Evolutionary conservation across 176 grass and related monocot species (phyloP).

Genomic region (Urochloa ruziziensis): DNA sequence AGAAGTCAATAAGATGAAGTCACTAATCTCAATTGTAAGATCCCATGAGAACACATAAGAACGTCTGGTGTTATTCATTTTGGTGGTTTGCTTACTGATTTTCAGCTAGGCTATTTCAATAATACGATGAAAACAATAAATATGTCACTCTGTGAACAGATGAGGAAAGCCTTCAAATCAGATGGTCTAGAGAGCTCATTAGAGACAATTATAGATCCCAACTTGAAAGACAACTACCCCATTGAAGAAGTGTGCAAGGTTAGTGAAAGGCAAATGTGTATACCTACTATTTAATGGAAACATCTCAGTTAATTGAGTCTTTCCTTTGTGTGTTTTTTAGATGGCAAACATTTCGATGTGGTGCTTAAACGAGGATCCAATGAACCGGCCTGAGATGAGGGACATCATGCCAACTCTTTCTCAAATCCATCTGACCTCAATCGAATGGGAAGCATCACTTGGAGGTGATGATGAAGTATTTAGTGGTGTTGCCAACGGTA

Average conservation of each 20-base stretch:
- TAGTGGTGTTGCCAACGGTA: conserved; percentile 46
- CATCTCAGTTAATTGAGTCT: conserved; percentile 3
- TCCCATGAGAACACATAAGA: background rate
- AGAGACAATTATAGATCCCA: conserved; percentile 46
- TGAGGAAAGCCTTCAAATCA: conserved; percentile 48
- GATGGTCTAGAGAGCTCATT: conserved; percentile 44
- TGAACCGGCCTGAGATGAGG: conserved; percentile 61
- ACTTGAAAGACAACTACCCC: conserved; percentile 50
- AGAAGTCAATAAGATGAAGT: conserved; percentile 54
- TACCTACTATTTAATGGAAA: background rate
- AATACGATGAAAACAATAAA: background rate
- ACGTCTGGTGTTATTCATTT: background rate
- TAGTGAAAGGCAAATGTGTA: background rate
- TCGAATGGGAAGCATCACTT: conserved; percentile 60
- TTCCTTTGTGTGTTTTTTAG: conserved; percentile 16
- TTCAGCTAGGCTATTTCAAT: conserved; percentile 6
- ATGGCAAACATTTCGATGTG: conserved; percentile 54
- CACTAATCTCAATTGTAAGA: conserved; percentile 59
- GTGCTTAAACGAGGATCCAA: conserved; percentile 59
- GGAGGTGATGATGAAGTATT: conserved; percentile 61
- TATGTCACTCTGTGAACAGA: conserved; percentile 31
- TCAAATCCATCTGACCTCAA: conserved; percentile 53
- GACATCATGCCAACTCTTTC: conserved; percentile 38
- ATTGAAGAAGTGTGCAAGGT: conserved; percentile 62
- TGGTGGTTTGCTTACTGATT: background rate